A percentile compares a stretch with the other conserved stretches of the same genome.
These are phyloP conservation scores for Ascocoryne sarcoides DNA, from an alignment of 2,329 filamentous ascomycete species.

Conservation along the genomic window DNA sequence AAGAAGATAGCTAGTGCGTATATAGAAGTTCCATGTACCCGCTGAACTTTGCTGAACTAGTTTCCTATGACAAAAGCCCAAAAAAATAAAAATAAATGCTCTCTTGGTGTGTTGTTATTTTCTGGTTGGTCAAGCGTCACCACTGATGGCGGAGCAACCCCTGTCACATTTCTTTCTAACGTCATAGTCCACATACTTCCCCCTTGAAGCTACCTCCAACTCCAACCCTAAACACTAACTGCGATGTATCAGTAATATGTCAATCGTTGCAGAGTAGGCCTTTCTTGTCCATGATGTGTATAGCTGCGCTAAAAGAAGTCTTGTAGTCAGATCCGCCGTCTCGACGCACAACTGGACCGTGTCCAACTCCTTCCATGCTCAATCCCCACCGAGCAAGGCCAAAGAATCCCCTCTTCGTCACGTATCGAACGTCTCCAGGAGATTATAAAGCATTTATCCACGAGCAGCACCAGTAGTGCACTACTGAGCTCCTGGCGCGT, in stretches of 20 bases:
- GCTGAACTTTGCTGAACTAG: no score
- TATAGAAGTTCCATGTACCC: no score
- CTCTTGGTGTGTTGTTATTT: no score
- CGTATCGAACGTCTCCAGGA: conserved; percentile 54
- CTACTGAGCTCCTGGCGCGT: conserved; percentile 54
- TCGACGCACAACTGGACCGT: conserved; percentile 58
- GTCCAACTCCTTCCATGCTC: conserved; percentile 42
- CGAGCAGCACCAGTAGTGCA: conserved; percentile 54
- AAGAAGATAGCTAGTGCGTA: no score
- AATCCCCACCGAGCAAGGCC: conserved; percentile 31
- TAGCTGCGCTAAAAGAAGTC: neutral
- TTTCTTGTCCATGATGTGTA: neutral
- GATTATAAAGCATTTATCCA: conserved; percentile 63
- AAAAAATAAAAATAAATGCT: no score
- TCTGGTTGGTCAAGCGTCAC: no score
- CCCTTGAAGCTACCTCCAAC: no score
- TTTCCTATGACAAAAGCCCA: no score
- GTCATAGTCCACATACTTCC: no score
- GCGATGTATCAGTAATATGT: no score
- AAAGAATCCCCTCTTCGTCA: conserved; percentile 35
- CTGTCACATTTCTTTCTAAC: no score
- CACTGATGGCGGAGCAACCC: no score
- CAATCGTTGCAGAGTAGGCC: conserved; percentile 38
- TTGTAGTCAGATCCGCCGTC: conserved; percentile 45
- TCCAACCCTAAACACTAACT: conserved; percentile 10